Evolutionary conservation across 345 rosid species (phyloP), one percentile per base, ranked within the genome.

Genomic region (Balakata baccata): DNA sequence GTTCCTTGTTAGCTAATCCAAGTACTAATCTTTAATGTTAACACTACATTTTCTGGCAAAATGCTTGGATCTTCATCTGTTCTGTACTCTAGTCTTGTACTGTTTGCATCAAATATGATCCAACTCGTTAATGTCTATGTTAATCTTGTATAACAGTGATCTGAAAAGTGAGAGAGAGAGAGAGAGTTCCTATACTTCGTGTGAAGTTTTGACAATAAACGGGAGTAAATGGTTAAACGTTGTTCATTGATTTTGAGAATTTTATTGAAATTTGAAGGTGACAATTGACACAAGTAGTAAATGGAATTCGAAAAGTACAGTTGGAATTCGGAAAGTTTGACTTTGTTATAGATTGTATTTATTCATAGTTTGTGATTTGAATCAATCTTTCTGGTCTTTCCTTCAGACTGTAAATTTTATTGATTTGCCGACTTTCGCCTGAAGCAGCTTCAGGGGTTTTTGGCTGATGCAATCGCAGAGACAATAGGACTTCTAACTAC

Each of bases 401-500:
- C 10, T 43, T 43, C 47, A 43, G 47, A 43, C 6, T 5, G 47
- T 0, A 43, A 3, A 43, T 43, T 7, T 43, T 43, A 43, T 43
- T 43, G 8, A 43, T 43, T 43, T 43, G 6, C 47, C 6, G 47
- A 43, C 10, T 43, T 43, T 43, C 5, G 10, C 47, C 34, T 20
- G 47, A 23, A 47, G 43, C 64, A 53, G 34, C 29, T 59, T 37
- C 50, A 16, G n/a, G 52, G 71, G 41, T 68, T 34, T 37, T 18
- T 68, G 14, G 46, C 59, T 45, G 73, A 29, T n/a, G 87, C 88
- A 64, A 64, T 79, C 20, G 84, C 89, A 54, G 89, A 85, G 61
- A 82, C 84, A 29, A 85, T 81, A 46, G 85, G 85, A 81, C 85
- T 85, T 70, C 70, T 80, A 49, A 86, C 84, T 1, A 66, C 68